These are phyloP conservation scores for Gaeumannomyces tritici DNA, from an alignment of 2,329 filamentous ascomycete species.

Conservation along the genomic window DNA sequence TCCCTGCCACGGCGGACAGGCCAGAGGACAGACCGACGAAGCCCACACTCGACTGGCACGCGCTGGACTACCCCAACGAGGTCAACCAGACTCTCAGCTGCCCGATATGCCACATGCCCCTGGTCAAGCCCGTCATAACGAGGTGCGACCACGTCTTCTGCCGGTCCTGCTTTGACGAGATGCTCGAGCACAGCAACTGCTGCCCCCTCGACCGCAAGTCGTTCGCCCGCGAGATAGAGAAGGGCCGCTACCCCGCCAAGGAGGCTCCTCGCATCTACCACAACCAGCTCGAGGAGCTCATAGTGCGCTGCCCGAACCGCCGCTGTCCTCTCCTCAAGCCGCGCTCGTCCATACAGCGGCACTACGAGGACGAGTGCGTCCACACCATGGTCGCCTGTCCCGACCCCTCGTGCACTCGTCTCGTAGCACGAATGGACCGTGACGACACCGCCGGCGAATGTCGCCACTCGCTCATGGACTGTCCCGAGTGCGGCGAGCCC, in stretches of 20 bases:
- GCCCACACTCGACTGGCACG: constrained; percentile 19
- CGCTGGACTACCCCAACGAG: constrained; percentile 19
- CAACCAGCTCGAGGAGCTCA: constrained; percentile 51
- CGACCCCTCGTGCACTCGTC: constrained; percentile 39
- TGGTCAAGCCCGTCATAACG: constrained; percentile 51
- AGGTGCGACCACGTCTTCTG: constrained; percentile 58
- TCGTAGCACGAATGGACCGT: constrained; percentile 38
- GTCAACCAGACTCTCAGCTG: constrained; percentile 26
- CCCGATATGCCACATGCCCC: constrained; percentile 45
- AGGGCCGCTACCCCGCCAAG: constrained; percentile 16
- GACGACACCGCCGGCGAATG: constrained; percentile 38
- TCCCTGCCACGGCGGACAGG: neutral
- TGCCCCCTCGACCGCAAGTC: constrained; percentile 51
- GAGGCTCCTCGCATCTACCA: constrained; percentile 36
- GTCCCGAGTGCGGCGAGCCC: constrained; percentile 41
- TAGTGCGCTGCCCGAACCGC: constrained; percentile 48
- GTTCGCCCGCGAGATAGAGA: constrained; percentile 15
- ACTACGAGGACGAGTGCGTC: constrained; percentile 46
- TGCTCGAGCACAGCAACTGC: constrained; percentile 28
- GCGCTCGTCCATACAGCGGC: constrained; percentile 44
- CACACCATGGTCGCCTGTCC: constrained; percentile 48
- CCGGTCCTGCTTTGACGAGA: constrained; percentile 40
- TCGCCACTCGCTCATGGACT: constrained; percentile 40
- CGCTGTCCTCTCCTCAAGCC: constrained; percentile 42
- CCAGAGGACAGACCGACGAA: neutral